Percentiles rank a stretch among this genome's conserved stretches.
Conservation (phyloP, 805 yeast species). For the Lipomyces orientalis region DNA sequence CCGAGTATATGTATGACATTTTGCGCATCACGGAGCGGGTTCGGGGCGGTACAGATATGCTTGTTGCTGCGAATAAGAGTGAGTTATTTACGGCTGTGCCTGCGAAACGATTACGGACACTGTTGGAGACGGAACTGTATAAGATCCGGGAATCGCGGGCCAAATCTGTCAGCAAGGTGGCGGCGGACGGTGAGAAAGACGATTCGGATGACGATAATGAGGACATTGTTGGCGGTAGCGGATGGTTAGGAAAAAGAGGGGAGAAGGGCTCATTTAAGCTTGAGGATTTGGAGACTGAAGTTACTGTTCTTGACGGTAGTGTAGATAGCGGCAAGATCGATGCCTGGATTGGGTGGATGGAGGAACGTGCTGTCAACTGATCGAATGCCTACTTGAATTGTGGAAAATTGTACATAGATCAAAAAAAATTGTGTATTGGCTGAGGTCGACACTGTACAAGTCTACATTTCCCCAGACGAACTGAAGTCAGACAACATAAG, state of each 20-base stretch:
- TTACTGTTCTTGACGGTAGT: conserved; percentile 66
- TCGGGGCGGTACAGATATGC: conserved; percentile 64
- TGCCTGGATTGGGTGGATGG: conserved; percentile 79
- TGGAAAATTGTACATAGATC: neutral
- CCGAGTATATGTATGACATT: conserved; percentile 32
- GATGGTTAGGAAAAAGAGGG: conserved; percentile 20
- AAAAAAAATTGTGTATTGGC: neutral
- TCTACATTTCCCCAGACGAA: too few relatives aligned
- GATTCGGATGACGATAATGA: conserved; percentile 13
- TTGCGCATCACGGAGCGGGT: conserved; percentile 62
- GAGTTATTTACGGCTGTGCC: conserved; percentile 87
- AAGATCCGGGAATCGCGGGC: conserved; percentile 57
- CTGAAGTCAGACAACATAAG: too few relatives aligned
- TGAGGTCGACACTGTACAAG: too few relatives aligned
- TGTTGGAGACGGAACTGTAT: conserved; percentile 69
- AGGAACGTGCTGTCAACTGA: conserved; percentile 69
- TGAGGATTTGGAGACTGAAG: conserved; percentile 33
- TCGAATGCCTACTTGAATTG: neutral
- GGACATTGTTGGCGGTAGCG: conserved; percentile 14
- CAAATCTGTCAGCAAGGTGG: conserved; percentile 52
- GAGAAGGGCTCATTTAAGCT: conserved; percentile 24
- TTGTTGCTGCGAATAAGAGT: conserved; percentile 82
- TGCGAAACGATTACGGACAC: conserved; percentile 59
- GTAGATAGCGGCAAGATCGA: conserved; percentile 61
- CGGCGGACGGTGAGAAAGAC: conserved; percentile 17